Evolutionary conservation across 441 rosid species (phyloP).

Genomic region (Gossypium aridum): DNA sequence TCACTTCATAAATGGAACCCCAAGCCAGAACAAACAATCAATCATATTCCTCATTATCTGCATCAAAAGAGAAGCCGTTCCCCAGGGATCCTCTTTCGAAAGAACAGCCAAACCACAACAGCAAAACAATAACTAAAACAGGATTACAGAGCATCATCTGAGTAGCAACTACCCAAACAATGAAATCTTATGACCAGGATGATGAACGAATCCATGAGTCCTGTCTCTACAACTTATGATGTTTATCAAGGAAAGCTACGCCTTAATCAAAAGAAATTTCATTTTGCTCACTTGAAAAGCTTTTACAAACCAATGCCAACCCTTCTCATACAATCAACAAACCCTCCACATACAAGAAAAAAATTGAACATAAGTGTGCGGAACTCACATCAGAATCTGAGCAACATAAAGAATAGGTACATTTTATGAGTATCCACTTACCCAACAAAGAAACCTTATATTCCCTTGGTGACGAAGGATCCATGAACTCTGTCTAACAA

Average conservation of each 20-base stretch:
- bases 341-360: conserved; percentile 40
- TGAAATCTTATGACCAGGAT: conserved; percentile 66
- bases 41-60: not conserved
- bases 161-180: conserved; percentile 65
- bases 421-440: conserved; percentile 71
- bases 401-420: conserved; percentile 9
- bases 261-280: conserved; percentile 49
- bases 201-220: conserved; percentile 45
- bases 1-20: not conserved
- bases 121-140: conserved; percentile 21
- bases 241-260: conserved; percentile 36
- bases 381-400: conserved; percentile 1
- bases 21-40: not conserved
- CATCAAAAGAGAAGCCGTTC: conserved; percentile 33
- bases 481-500: conserved; percentile 55
- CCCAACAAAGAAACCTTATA: conserved; percentile 66
- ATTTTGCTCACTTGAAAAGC: not conserved
- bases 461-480: conserved; percentile 61
- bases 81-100: conserved; percentile 46
- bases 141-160: conserved; percentile 81
- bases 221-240: conserved; percentile 51
- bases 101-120: not conserved
- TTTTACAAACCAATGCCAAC: not conserved
- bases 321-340: conserved; percentile 40
- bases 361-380: conserved; percentile 6